phyloP scores from a whole-genome alignment of 768 basidiomycete species.

The Macrolepiota fuliginosa region DNA sequence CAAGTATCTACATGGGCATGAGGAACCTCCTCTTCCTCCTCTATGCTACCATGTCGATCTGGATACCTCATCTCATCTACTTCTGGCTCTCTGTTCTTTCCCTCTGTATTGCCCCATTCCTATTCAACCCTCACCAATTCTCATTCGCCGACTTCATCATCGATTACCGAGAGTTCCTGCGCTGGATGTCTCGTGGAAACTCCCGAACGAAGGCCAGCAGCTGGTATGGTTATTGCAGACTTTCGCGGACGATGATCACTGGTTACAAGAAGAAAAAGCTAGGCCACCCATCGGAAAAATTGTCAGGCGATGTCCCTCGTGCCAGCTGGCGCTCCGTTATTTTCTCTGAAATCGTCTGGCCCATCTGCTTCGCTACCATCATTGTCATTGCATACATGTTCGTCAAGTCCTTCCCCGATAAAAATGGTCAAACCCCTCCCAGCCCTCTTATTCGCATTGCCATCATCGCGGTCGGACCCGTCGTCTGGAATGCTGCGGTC shows the following conservation, averaged over 20 bases:
- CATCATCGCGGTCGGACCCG: slow-evolving; percentile 86
- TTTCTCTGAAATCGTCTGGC: slow-evolving; percentile 80
- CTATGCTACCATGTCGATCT: slow-evolving; percentile 88
- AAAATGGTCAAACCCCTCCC: slow-evolving; percentile 61
- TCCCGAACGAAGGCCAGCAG: slow-evolving; percentile 95
- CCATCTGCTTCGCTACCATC: slow-evolving; percentile 70
- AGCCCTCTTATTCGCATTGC: slow-evolving; percentile 87
- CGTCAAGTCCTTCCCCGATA: slow-evolving; percentile 84
- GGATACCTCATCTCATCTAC: slow-evolving; percentile 94
- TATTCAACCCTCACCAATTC: slow-evolving; percentile 99
- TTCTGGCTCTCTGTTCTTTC: slow-evolving; percentile 98
- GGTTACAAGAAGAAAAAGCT: slow-evolving; percentile 99
- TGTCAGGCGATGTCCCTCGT: slow-evolving; percentile 91
- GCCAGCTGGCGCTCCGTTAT: slow-evolving; percentile 85
- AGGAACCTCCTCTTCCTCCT: slow-evolving; percentile 87
- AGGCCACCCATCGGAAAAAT: slow-evolving; percentile 95
- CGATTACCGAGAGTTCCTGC: slow-evolving; percentile 96
- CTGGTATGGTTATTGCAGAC: slow-evolving; percentile 99
- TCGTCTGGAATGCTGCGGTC: slow-evolving; percentile 93
- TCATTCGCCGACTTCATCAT: slow-evolving; percentile 96
- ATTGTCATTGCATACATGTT: slow-evolving; percentile 90
- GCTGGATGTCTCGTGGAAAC: slow-evolving; percentile 99
- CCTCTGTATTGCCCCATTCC: slow-evolving; percentile 93
- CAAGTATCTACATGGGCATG: slow-evolving; percentile 99
- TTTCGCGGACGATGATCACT: slow-evolving; percentile 95